These are phyloP conservation scores for Zymoseptoria tritici DNA, from an alignment of 2,329 filamentous ascomycete species.

Conservation along the genomic window DNA sequence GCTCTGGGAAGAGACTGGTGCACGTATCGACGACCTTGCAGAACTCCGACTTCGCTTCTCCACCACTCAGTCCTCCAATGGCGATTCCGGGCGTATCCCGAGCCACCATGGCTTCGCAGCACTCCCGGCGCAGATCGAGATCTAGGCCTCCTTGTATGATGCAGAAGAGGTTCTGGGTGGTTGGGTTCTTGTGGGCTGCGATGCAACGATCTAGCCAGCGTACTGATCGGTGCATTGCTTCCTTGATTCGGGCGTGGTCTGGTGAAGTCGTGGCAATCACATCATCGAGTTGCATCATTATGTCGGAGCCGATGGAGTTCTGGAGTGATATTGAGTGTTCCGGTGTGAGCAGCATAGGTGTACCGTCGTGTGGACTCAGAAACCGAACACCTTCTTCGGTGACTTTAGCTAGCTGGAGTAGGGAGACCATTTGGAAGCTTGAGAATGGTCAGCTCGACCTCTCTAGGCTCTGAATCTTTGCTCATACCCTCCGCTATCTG, in stretches of 20 bases:
- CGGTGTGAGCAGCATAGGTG: conserved; percentile 91
- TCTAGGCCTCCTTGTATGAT: conserved; percentile 97
- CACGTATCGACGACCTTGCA: conserved; percentile 80
- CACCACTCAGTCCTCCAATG: conserved; percentile 88
- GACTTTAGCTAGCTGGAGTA: conserved; percentile 85
- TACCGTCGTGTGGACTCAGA: conserved; percentile 89
- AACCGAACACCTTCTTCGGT: conserved; percentile 95
- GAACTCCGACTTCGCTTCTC: conserved; percentile 88
- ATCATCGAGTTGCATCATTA: conserved; percentile 99
- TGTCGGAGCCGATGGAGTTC: conserved; percentile 95
- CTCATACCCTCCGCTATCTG: conserved; percentile 19
- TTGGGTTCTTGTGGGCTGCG: conserved; percentile 74
- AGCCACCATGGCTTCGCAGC: conserved; percentile 78
- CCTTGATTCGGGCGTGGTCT: conserved; percentile 76
- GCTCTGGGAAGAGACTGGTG: conserved; percentile 72
- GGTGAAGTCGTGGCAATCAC: conserved; percentile 94
- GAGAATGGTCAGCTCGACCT: conserved; percentile 3
- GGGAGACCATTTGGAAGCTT: conserved; percentile 97
- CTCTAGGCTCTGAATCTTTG: background rate
- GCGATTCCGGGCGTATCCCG: conserved; percentile 92
- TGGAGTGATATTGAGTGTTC: conserved; percentile 95
- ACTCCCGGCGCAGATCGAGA: conserved; percentile 73
- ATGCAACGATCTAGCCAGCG: conserved; percentile 96
- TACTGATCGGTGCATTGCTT: conserved; percentile 90
- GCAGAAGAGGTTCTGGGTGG: conserved; percentile 88